These are phyloP conservation scores for Trichoderma cornu-damae DNA, from an alignment of 2,329 filamentous ascomycete species.

Conservation along the genomic window DNA sequence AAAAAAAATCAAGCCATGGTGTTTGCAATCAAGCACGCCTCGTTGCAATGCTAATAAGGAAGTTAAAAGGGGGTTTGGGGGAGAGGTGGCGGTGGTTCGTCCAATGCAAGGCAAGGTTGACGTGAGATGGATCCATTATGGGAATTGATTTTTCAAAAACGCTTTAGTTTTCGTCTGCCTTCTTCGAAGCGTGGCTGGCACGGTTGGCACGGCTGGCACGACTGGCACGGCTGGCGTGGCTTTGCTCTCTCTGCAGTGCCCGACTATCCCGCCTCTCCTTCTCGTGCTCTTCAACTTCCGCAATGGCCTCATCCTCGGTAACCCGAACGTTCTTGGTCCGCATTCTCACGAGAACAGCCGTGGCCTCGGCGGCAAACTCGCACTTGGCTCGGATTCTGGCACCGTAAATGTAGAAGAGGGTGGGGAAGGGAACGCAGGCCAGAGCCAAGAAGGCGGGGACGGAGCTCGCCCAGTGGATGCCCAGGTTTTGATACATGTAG, in stretches of 20 bases:
- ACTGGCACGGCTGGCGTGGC: neutral
- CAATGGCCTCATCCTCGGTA: slow-evolving; percentile 28
- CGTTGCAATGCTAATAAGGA: neutral
- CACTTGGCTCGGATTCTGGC: slow-evolving; percentile 56
- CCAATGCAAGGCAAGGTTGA: neutral
- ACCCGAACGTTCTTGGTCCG: slow-evolving; percentile 29
- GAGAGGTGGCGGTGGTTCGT: neutral
- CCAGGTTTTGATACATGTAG: slow-evolving; percentile 53
- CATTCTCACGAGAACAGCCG: slow-evolving; percentile 51
- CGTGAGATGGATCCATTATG: neutral
- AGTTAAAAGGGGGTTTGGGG: neutral
- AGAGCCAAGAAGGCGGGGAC: slow-evolving; percentile 70
- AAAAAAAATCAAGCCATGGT: neutral
- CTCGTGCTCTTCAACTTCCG: slow-evolving; percentile 25
- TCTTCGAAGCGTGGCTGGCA: neutral
- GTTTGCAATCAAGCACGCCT: neutral
- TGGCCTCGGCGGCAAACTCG: slow-evolving; percentile 64
- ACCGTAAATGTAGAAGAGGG: slow-evolving; percentile 72
- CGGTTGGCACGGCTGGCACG: neutral
- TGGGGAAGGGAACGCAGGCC: slow-evolving; percentile 67
- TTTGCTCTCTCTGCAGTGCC: slow-evolving; percentile 8
- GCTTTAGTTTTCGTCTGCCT: neutral
- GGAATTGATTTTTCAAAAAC: neutral
- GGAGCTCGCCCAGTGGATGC: slow-evolving; percentile 70
- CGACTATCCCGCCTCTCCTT: slow-evolving; percentile 26